These are phyloP conservation scores for Scortechinia acanthostroma DNA, from an alignment of 2,329 filamentous ascomycete genomes.

Conservation along the genomic window DNA sequence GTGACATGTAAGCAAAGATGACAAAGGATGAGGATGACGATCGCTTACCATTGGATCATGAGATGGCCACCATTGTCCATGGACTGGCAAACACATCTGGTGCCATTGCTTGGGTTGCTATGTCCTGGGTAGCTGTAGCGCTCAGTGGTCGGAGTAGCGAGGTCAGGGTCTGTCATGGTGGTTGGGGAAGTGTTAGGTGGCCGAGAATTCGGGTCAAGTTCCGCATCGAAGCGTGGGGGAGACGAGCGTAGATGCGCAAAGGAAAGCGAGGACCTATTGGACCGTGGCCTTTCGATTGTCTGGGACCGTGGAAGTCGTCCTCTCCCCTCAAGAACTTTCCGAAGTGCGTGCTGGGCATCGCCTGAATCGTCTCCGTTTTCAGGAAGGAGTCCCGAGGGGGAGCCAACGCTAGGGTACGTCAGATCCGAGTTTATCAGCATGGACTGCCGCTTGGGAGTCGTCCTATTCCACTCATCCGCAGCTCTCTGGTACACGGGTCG, in stretches of 20 bases:
- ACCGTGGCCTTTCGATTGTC: constrained; percentile 10
- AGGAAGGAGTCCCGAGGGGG: constrained; percentile 9
- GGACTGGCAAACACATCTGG: constrained; percentile 49
- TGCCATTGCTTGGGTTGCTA: constrained; percentile 27
- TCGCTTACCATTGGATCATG: constrained; percentile 48
- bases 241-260: constrained; percentile 26
- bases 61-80: constrained; percentile 40
- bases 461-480: neutral
- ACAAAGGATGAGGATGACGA: neutral
- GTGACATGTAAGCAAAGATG: neutral
- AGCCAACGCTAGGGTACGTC: neutral
- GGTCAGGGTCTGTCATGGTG: constrained; percentile 36
- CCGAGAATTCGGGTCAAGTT: constrained; percentile 22
- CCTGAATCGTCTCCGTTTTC: constrained; percentile 17
- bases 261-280: too few species aligned
- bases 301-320: constrained; percentile 6
- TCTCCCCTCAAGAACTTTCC: constrained; percentile 28
- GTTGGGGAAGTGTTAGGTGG: constrained; percentile 36
- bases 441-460: neutral
- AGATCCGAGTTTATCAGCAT: neutral
- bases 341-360: constrained; percentile 34
- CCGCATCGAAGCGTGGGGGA: constrained; percentile 23
- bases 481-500: constrained; percentile 5
- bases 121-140: constrained; percentile 34
- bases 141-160: constrained; percentile 42